Base-by-base conservation (phyloP, 2,329 filamentous ascomycete genomes). In the Bipolaris oryzae region DNA sequence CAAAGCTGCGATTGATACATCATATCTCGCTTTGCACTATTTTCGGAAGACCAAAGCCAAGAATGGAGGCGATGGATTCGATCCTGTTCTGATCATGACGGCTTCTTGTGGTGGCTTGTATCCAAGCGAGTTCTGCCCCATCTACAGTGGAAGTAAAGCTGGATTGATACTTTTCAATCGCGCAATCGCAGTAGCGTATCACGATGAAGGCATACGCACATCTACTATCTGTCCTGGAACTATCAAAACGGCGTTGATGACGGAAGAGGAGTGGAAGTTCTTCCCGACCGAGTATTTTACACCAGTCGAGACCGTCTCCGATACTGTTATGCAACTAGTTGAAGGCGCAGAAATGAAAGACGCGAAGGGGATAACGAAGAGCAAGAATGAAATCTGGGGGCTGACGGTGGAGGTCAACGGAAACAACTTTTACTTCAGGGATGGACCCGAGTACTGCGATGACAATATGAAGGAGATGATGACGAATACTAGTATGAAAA, bases 1-100 rank as follows among this genome's bases (percentile, higher is more conserved):
- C 15, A 78, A 77, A 35, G 71, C 74, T 0, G 74, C 77, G 5
- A 61, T 78, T 7, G 74, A 72, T 20, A 77, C 77, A 13, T 70
- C 68, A 6, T 77, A 79, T 55, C 74, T 80, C 3, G 78, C 78
- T 2, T 64, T 75, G 43, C 76, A 80, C 58, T 80, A 80, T 58
- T 79, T 80, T 61, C 67, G 68, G 18, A 60, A 58, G 25, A 41
- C 57, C 3, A 49, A 58, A 7, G 49, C 46, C 6, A 65, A 64
- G 46, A 58, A 57, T 9, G 61, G 65, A 15, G 62, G 62, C n/a
- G 57, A 64, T 3, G 64, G 57, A 2, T 51, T 57, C 5, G 67
- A 64, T 23, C 59, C 70, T 1, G 72, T 62, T 21, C 41, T 78
- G 13, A 68, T 78, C 2, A 74, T 77, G 63, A 79, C 75, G 2